Percentiles rank a stretch among this genome's conserved stretches.
Conservation (phyloP, 768 basidiomycete species). For the Suillus luteus region DNA sequence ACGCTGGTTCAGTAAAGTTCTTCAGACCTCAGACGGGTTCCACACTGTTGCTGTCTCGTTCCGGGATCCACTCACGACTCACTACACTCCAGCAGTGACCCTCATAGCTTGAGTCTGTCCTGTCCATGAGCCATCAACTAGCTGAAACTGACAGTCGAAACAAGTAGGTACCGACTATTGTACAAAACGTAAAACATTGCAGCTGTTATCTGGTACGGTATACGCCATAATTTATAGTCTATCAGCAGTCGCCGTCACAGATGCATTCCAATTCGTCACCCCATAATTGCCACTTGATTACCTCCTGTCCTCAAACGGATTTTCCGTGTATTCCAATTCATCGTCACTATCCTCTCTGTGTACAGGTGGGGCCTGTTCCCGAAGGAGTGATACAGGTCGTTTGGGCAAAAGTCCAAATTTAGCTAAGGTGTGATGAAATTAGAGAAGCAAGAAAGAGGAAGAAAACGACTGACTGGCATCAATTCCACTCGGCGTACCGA, state of each 20-base stretch:
- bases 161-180: neutral
- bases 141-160: neutral
- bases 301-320: conserved; percentile 63
- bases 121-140: neutral
- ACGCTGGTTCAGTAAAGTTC: too few relatives aligned
- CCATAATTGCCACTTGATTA: conserved; percentile 10
- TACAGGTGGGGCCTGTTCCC: conserved; percentile 32
- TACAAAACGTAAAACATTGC: neutral
- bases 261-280: neutral
- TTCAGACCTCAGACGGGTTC: neutral
- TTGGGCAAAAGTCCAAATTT: conserved; percentile 75
- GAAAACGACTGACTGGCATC: conserved; percentile 33
- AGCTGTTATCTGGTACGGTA: neutral
- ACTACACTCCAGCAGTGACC: neutral
- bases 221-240: neutral
- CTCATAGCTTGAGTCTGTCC: neutral
- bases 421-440: conserved; percentile 35
- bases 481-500: conserved; percentile 27
- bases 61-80: too few relatives aligned
- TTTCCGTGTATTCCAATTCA: conserved; percentile 73
- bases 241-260: neutral
- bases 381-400: conserved; percentile 64
- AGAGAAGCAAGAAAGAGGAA: neutral
- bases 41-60: too few relatives aligned
- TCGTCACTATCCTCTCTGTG: conserved; percentile 42